A percentile compares a stretch with the other conserved stretches of the same genome.
phyloP scores from a whole-genome alignment of 2,329 filamentous ascomycete genomes.

The Fusarium sulawesiense region DNA sequence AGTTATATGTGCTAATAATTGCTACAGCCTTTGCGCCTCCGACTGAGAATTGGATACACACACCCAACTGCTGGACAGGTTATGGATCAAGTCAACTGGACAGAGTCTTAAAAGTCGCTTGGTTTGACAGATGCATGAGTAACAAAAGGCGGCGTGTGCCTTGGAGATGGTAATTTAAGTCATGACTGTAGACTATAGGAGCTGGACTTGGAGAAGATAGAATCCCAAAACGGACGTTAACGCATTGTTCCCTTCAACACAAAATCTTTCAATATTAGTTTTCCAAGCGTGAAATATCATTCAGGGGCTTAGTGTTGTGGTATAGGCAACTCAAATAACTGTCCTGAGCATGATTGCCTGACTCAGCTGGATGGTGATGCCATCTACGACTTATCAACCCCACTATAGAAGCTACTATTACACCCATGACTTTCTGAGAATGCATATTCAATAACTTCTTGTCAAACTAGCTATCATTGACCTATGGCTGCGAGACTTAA shows the following conservation, averaged over 20 bases:
- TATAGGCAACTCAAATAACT: not conserved
- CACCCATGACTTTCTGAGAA: not conserved
- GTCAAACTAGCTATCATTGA: not conserved
- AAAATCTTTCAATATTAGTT: slow-evolving; percentile 16
- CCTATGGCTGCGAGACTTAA: slow-evolving; percentile 14
- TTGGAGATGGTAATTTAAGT: slow-evolving; percentile 36
- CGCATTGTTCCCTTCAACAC: slow-evolving; percentile 35
- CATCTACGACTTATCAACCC: slow-evolving; percentile 11
- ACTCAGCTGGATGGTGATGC: slow-evolving; percentile 22
- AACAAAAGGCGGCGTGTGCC: slow-evolving; percentile 8
- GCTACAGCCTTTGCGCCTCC: slow-evolving; percentile 80
- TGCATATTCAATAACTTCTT: not conserved
- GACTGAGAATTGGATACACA: slow-evolving; percentile 84
- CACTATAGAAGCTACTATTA: slow-evolving; percentile 16
- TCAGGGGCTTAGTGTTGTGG: not conserved
- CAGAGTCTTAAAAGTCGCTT: slow-evolving; percentile 66
- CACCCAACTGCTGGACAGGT: slow-evolving; percentile 77
- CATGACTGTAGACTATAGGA: slow-evolving; percentile 27
- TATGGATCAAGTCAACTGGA: slow-evolving; percentile 97
- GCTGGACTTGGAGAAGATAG: slow-evolving; percentile 42
- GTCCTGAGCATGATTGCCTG: slow-evolving; percentile 2
- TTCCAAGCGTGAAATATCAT: not conserved
- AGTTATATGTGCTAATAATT: slow-evolving; percentile 4
- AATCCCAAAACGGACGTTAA: slow-evolving; percentile 42
- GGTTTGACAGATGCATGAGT: slow-evolving; percentile 1